Base-by-base conservation (phyloP, 805 yeast genomes). In the Lipomyces yamanashiensis region DNA sequence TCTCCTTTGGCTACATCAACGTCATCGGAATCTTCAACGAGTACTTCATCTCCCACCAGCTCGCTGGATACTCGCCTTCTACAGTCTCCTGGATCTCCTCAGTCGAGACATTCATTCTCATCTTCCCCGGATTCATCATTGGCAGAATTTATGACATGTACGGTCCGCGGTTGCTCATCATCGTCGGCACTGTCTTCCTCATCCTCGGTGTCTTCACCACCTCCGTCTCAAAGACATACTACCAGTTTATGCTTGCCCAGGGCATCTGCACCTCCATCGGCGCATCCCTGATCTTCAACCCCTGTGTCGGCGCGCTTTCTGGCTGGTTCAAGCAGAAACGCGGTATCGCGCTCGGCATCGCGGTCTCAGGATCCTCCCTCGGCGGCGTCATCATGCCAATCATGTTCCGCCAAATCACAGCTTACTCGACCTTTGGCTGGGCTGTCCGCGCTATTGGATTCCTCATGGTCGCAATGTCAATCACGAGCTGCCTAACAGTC, bases 221-320 rank as follows among this genome's bases (percentile, higher is more conserved):
- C 7, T 70, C 74, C 19, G 67, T 74, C 59, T 79, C 82, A 48
- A 73, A 73, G 2, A 70, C 76, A 9, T 75, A 82, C 19, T 82
- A 79, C 70, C 88, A 85, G 62, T 80, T 85, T 58, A 76, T 85
- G 44, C 73, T 85, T 15, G 77, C 83, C 2, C 85, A 84, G 71
- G 82, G 87, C 39, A 70, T 82, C n/a, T 80, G 84, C 6, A 71
- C 79, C 48, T 85, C 85, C 0, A 60, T 82, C 0, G 84, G 84
- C 1, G 72, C 78, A 3, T 74, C 80, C 0, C 62, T 82, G 58
- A 72, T 79, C 21, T 80, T 82, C 73, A 72, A 80, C 4, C 78
- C 84, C 7, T 72, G 81, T 50, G 72, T 83, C 33, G 78, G 83
- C 9, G 74, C 78, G 4, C 73, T 81, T 9, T 74, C 84, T 0